Percentiles rank a stretch among this genome's conserved stretches.
Conservation (phyloP, 176 grass and related monocot genomes). For the Leersia perrieri region DNA sequence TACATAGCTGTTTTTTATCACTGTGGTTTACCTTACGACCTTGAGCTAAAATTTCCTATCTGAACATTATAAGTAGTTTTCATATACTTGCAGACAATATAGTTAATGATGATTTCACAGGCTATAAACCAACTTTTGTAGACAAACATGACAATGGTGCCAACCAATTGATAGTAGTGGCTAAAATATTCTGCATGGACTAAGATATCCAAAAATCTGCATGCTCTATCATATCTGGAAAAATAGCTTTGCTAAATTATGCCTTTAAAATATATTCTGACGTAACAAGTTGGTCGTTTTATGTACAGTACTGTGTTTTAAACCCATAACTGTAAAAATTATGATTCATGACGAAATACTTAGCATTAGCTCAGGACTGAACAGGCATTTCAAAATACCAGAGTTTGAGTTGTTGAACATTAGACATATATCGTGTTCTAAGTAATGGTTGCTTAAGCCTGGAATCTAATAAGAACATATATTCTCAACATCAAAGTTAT, state of each 20-base stretch:
- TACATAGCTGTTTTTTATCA: neutral
- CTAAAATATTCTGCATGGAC: neutral
- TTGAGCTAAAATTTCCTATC: neutral
- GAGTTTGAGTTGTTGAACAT: neutral
- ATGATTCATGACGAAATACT: neutral
- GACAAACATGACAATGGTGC: neutral
- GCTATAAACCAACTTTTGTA: neutral
- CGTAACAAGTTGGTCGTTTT: neutral
- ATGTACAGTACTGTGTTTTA: neutral
- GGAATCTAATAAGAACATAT: neutral
- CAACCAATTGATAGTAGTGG: neutral
- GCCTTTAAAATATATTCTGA: neutral
- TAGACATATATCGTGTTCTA: neutral
- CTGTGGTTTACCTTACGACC: neutral
- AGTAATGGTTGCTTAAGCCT: neutral
- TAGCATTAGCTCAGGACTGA: slow-evolving; percentile 6
- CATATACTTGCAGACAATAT: neutral
- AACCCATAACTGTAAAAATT: neutral
- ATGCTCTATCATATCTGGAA: neutral
- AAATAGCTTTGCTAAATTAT: neutral
- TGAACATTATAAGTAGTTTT: neutral
- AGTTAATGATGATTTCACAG: neutral
- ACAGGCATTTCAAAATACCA: neutral
- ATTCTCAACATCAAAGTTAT: neutral
- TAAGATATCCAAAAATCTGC: neutral